Evolutionary conservation across 352 stramenopile genomes (phyloP).

Genomic region (Globisporangium solare): DNA sequence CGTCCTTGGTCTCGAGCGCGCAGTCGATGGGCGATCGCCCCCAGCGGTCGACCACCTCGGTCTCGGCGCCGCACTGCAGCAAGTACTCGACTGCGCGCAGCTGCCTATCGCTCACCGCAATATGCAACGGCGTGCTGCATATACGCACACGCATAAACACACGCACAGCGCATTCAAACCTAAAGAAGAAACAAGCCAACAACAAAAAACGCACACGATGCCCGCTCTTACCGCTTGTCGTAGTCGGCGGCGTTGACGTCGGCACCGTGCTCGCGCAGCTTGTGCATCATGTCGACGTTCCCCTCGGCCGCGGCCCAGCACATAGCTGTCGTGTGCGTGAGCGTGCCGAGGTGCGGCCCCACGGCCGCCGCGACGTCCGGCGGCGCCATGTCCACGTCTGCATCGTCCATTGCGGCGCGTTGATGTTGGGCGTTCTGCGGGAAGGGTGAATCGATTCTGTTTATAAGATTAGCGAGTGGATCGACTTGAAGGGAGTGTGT

Average conservation of each 20-base stretch:
- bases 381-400: too few relatives aligned
- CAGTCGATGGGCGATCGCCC: slow-evolving; percentile 66
- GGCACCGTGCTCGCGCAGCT: slow-evolving; percentile 47
- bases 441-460: too few relatives aligned
- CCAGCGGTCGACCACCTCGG: slow-evolving; percentile 60
- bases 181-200: neutral
- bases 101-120: slow-evolving; percentile 65
- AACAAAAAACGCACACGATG: neutral
- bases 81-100: slow-evolving; percentile 53
- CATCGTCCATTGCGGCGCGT: too few relatives aligned
- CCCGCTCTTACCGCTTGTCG: slow-evolving; percentile 47
- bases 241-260: slow-evolving; percentile 78
- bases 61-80: slow-evolving; percentile 48
- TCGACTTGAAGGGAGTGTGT: too few relatives aligned
- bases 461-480: too few relatives aligned
- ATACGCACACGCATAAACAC: neutral
- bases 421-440: too few relatives aligned
- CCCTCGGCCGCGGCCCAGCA: slow-evolving; percentile 69
- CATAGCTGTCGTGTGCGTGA: slow-evolving; percentile 67
- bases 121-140: slow-evolving; percentile 66
- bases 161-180: neutral
- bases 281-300: slow-evolving; percentile 55
- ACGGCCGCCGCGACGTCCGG: slow-evolving; percentile 2
- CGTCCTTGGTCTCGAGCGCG: slow-evolving; percentile 48
- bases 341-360: slow-evolving; percentile 16